These are phyloP conservation scores for Aspergillus latus DNA, from an alignment of 2,329 filamentous ascomycete species.

Conservation along the genomic window DNA sequence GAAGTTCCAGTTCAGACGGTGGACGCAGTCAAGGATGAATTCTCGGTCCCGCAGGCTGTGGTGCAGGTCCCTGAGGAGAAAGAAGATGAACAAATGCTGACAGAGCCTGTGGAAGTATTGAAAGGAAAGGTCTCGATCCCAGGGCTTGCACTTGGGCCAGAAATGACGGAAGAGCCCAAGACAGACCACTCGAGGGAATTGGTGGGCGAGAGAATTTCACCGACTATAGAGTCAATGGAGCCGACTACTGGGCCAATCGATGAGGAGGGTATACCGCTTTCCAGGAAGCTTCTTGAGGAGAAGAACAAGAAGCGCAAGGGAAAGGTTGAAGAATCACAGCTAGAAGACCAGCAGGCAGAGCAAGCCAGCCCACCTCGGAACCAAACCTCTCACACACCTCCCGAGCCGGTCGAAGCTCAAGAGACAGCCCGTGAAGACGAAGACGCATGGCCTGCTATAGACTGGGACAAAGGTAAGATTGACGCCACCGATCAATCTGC, in stretches of 20 bases:
- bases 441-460: constrained; percentile 40
- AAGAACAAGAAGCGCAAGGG: constrained; percentile 34
- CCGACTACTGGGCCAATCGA: neutral
- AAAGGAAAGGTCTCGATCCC: neutral
- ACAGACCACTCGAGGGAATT: neutral
- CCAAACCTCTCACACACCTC: neutral
- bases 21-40: constrained; percentile 5
- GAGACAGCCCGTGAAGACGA: constrained; percentile 23
- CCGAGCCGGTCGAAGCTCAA: neutral
- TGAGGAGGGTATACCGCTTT: constrained; percentile 17
- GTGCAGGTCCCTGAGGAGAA: neutral
- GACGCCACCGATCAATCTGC: constrained; percentile 25
- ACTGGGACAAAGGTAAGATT: constrained; percentile 35
- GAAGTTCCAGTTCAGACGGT: constrained; percentile 5
- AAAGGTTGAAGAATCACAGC: constrained; percentile 8
- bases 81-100: neutral
- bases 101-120: neutral
- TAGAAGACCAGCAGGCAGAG: neutral
- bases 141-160: neutral
- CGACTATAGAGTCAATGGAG: neutral
- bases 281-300: constrained; percentile 33
- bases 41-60: neutral
- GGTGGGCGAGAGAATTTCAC: neutral
- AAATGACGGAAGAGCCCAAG: neutral
- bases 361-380: constrained; percentile 1